These are phyloP conservation scores for Moricandia arvensis DNA, from an alignment of 345 rosid genomes.

Conservation along the genomic window DNA sequence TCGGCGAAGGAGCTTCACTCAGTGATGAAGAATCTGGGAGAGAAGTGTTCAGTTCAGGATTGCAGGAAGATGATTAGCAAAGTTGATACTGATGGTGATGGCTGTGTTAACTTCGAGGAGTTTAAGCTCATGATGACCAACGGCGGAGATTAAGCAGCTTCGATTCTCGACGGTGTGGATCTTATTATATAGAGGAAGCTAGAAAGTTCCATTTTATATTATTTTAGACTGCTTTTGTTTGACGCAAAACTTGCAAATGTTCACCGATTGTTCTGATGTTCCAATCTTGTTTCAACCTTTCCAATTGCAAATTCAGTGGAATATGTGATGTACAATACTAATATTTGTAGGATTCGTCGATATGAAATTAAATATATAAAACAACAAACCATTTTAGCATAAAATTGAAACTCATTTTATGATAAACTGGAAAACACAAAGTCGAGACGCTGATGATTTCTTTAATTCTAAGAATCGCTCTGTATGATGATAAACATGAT, in stretches of 20 bases:
- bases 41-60: constrained; percentile 62
- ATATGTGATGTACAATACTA: no score
- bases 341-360: no score
- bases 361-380: no score
- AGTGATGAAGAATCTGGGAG: constrained; percentile 76
- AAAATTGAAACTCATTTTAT: no score
- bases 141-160: neutral
- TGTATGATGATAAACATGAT: no score
- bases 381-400: no score
- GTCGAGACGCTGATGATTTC: no score
- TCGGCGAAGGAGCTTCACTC: constrained; percentile 71
- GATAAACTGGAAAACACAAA: no score
- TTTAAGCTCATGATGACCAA: constrained; percentile 82
- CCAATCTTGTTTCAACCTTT: neutral
- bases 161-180: neutral
- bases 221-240: neutral
- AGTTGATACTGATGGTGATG: constrained; percentile 91
- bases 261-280: neutral
- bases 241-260: neutral
- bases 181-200: neutral
- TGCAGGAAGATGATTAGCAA: constrained; percentile 81
- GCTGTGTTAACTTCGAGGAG: constrained; percentile 89
- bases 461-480: no score
- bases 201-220: neutral
- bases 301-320: neutral